A percentile compares a stretch with the other conserved stretches of the same genome.
Evolutionary conservation across 345 rosid species (phyloP).

Genomic region (Eucalyptus marginata): DNA sequence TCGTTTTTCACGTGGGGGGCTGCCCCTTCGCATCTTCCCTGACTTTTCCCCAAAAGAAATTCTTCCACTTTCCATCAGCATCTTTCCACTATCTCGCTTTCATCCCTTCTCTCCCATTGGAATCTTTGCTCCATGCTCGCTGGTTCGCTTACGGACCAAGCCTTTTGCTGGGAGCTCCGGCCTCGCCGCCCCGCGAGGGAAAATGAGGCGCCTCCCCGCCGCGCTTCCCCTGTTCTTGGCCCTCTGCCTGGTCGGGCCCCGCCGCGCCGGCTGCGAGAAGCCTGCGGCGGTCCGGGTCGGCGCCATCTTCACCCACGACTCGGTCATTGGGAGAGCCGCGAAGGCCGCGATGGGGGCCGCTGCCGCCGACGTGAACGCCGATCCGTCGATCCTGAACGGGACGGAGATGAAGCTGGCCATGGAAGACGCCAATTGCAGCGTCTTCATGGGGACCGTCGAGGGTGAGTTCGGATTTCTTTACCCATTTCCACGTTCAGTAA

Average conservation of each 20-base stretch:
- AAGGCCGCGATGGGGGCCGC: constrained; percentile 65
- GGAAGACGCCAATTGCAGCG: constrained; percentile 50
- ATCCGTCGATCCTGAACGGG: constrained; percentile 36
- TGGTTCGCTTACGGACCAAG: neutral
- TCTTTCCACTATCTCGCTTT: neutral
- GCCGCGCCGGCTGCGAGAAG: constrained; percentile 1
- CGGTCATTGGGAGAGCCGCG: constrained; percentile 75
- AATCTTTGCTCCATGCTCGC: neutral
- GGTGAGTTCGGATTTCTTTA: constrained; percentile 17
- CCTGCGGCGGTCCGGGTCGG: constrained; percentile 57
- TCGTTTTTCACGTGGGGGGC: neutral
- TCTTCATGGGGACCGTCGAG: constrained; percentile 55
- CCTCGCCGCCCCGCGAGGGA: neutral
- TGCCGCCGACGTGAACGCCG: constrained; percentile 43
- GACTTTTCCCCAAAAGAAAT: neutral
- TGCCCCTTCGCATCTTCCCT: neutral
- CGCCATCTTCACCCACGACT: constrained; percentile 55
- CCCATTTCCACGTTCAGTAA: neutral
- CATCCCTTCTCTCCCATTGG: neutral
- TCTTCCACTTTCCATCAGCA: neutral
- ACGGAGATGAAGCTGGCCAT: constrained; percentile 26
- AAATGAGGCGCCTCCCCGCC: neutral
- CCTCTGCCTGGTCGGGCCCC: constrained; percentile 2
- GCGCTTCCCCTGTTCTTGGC: neutral
- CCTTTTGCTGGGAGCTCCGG: neutral